Conservation (phyloP, 305 asterid species). For the Lippia alba region DNA sequence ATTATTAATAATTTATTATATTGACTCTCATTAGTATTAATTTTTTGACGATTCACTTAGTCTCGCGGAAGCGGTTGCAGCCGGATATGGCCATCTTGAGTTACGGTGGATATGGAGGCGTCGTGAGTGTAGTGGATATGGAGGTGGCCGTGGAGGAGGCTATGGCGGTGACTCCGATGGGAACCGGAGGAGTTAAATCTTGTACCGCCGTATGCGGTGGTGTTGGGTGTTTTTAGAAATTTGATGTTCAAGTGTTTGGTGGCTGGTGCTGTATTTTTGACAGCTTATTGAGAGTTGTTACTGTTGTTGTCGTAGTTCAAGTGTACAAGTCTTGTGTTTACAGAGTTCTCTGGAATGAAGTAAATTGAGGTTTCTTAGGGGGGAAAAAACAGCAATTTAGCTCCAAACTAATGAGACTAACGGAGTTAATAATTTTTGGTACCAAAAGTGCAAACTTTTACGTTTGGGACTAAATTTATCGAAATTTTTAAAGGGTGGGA, state of each 20-base stretch:
- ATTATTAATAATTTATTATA: no score
- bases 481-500: no score
- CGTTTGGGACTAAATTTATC: no score
- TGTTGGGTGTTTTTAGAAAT: slow-evolving; percentile 4
- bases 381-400: no score
- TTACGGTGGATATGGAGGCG: slow-evolving; percentile 28
- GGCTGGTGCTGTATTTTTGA: slow-evolving; percentile 36
- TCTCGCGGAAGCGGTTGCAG: slow-evolving; percentile 43
- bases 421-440: no score
- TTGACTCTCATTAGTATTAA: no score
- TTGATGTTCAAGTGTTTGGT: slow-evolving; percentile 4
- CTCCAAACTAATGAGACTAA: no score
- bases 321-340: slow-evolving; percentile 36
- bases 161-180: slow-evolving; percentile 42
- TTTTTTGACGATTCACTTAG: no score
- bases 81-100: slow-evolving; percentile 23
- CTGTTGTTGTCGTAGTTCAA: not conserved
- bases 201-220: not conserved
- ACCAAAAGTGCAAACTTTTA: no score
- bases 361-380: slow-evolving; percentile 36
- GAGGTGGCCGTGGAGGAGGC: slow-evolving; percentile 34
- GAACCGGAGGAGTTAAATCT: slow-evolving; percentile 43
- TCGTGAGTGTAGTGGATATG: slow-evolving; percentile 16
- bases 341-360: slow-evolving; percentile 48
- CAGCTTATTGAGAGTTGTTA: slow-evolving; percentile 19